These are phyloP conservation scores for Ziziphus jujuba DNA, from an alignment of 306 rosid species.

Conservation along the genomic window DNA sequence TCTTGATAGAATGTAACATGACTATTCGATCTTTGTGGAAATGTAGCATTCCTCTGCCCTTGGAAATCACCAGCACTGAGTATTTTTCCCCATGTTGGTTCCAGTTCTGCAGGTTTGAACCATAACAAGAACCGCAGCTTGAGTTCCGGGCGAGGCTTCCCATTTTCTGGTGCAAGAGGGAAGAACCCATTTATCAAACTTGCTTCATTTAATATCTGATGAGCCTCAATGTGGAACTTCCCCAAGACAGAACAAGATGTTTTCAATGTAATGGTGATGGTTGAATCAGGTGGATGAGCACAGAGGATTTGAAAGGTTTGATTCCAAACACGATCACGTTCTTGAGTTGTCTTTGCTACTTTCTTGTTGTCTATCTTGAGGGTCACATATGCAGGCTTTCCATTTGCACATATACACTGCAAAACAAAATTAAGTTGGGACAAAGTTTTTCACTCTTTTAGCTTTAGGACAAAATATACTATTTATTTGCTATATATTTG, in stretches of 20 bases:
- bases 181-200: constrained; percentile 67
- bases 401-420: constrained; percentile 62
- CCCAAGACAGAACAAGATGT: constrained; percentile 68
- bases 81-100: constrained; percentile 64
- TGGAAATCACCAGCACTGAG: constrained; percentile 55
- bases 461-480: too few species aligned
- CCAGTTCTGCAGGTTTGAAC: constrained; percentile 76
- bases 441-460: background rate
- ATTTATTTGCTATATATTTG: too few species aligned
- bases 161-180: constrained; percentile 73
- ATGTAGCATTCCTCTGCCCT: constrained; percentile 66
- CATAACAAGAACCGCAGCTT: constrained; percentile 72
- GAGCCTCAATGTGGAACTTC: constrained; percentile 60
- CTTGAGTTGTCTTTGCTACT: constrained; percentile 63
- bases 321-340: constrained; percentile 75
- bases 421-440: constrained; percentile 1
- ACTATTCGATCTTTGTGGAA: constrained; percentile 74
- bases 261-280: constrained; percentile 59
- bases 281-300: constrained; percentile 64
- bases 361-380: constrained; percentile 56
- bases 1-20: constrained; percentile 90
- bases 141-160: constrained; percentile 58
- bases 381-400: constrained; percentile 73
- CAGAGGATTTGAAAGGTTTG: constrained; percentile 81
- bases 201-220: constrained; percentile 45